phyloP scores from a whole-genome alignment of 352 stramenopile genomes.

The Achlya hypogyna region DNA sequence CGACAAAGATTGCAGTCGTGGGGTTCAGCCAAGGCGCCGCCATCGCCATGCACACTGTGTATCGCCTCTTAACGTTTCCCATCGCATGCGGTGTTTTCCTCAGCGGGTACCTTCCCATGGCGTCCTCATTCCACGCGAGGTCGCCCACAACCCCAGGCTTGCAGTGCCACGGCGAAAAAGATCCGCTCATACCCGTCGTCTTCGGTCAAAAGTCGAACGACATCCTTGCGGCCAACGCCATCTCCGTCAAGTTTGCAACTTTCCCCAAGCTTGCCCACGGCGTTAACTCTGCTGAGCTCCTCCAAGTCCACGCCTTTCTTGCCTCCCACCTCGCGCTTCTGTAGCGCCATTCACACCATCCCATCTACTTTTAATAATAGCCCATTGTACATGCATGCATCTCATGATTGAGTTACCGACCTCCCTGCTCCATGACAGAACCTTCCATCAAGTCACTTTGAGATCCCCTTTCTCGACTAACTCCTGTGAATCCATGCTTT shows the following conservation, averaged over 20 bases:
- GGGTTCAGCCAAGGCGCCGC: slow-evolving; percentile 78
- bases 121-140: not conserved
- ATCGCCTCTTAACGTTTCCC: not conserved
- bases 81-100: slow-evolving; percentile 17
- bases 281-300: not conserved
- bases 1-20: slow-evolving; percentile 51
- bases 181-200: slow-evolving; percentile 2
- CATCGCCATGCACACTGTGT: slow-evolving; percentile 29
- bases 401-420: too few relatives aligned
- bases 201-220: slow-evolving; percentile 19
- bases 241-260: not conserved
- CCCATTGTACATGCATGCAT: too few relatives aligned
- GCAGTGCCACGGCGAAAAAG: slow-evolving; percentile 17
- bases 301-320: not conserved
- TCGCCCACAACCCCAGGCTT: not conserved
- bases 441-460: too few relatives aligned
- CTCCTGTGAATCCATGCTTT: too few relatives aligned
- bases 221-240: not conserved
- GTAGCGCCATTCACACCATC: too few relatives aligned
- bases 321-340: not conserved
- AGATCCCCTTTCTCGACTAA: too few relatives aligned
- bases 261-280: not conserved
- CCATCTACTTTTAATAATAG: too few relatives aligned
- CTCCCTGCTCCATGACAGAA: too few relatives aligned
- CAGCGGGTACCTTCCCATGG: slow-evolving; percentile 18